phyloP scores from a whole-genome alignment of 169 alveolate genomes.

The Plasmodium ovale region DNA sequence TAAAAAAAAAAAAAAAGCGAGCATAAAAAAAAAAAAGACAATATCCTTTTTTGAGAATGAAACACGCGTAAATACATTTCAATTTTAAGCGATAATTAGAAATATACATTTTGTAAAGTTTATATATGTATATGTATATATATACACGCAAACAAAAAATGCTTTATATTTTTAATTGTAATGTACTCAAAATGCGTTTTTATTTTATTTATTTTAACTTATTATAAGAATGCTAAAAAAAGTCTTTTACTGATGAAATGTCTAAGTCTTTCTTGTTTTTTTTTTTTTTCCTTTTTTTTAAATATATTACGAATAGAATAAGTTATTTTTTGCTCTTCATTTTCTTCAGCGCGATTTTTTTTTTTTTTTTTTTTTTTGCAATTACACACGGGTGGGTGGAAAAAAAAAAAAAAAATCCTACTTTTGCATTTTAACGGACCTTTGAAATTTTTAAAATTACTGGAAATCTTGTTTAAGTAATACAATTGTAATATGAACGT shows the following conservation, averaged over 20 bases:
- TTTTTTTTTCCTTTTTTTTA: constrained; percentile 22
- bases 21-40: constrained; percentile 34
- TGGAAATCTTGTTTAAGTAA: constrained; percentile 10
- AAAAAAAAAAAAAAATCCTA: neutral
- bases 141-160: constrained; percentile 1
- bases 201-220: constrained; percentile 5
- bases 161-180: constrained; percentile 16
- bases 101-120: no score
- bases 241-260: constrained; percentile 30
- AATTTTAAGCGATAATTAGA: constrained; percentile 23
- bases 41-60: constrained; percentile 22
- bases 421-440: neutral
- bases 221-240: constrained; percentile 17
- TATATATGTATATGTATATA: no score
- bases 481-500: neutral
- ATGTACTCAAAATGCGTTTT: constrained; percentile 20
- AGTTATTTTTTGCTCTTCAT: neutral
- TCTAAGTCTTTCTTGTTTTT: constrained; percentile 58
- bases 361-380: neutral
- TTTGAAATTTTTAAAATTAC: neutral
- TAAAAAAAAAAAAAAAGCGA: constrained; percentile 17
- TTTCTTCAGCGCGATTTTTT: neutral
- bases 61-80: constrained; percentile 9
- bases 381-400: constrained; percentile 2
- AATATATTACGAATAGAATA: no score